Base-by-base conservation (phyloP, 129 eudicot species). In the Scalesia atractyloides region DNA sequence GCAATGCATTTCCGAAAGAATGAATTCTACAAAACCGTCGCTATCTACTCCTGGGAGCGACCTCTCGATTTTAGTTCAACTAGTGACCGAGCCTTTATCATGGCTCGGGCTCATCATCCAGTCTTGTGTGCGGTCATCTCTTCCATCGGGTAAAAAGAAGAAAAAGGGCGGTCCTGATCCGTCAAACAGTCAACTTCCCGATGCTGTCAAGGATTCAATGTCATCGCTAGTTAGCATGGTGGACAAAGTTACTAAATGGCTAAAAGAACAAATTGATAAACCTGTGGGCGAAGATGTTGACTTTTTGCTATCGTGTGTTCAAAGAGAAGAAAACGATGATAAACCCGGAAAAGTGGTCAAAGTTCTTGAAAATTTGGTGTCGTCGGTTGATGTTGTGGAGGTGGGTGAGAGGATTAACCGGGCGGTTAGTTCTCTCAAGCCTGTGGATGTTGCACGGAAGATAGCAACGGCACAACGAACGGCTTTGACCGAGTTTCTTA, bases 131-230 rank as follows among this genome's bases (percentile, higher is more conserved):
- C 90, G 89, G 15, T 82, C 97, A 20, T 69, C 86, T 46, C 85
- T 78, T 66, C 98, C 97, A 8, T 81, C 93, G 7, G 98, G 97
- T 12, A 94, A 90, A 73, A 90, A 88, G 83, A 94, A 93, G 78
- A 93, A 94, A 92, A 94, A 90, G 76, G 87, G 89, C 9, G 84
- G 93, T 41, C 52, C 86, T 8, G 98, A 87, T 12, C 89, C 77
- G 48, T 80, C 76, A 20, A 86, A 76, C 70, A 71, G 85, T 36
- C 76, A 77, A 73, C 82, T 84, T 11, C 79, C 83, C 14, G 70
- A 64, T 0, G 91, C 75, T 33, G 72, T 90, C 62, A 82, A 78
- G 49, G 86, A 81, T 47, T 82, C 98, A 36, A 66, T 90, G 49
- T 61, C 52, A 18, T 82, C 88, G 52, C 69, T 90, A 0, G 66